A percentile compares a stretch with the other conserved stretches of the same genome.
Conservation (phyloP, 805 yeast species). For the Sugiyamaella qingdaonensis region DNA sequence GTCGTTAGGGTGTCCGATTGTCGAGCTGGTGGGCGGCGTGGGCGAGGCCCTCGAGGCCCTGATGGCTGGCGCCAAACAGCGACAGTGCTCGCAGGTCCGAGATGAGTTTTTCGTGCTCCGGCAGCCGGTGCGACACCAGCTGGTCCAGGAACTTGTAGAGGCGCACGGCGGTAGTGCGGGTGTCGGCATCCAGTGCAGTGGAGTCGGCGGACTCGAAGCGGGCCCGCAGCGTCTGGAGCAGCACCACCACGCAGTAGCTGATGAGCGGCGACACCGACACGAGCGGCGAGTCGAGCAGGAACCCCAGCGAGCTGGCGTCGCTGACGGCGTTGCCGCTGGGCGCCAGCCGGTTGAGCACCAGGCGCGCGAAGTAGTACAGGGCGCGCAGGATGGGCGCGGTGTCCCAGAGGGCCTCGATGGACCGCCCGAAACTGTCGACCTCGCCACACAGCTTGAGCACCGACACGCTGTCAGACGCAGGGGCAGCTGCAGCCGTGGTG, state of each 20-base stretch:
- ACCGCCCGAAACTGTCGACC: constrained; percentile 8
- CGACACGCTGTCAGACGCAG: not conserved
- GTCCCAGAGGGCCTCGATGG: constrained; percentile 23
- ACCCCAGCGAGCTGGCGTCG: constrained; percentile 14
- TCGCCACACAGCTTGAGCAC: constrained; percentile 1
- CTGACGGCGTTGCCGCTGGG: constrained; percentile 3
- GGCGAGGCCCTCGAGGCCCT: constrained; percentile 22
- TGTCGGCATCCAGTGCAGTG: not conserved
- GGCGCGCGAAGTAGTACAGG: constrained; percentile 18
- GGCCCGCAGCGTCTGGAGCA: constrained; percentile 12
- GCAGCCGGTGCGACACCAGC: constrained; percentile 17
- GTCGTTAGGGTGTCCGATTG: not conserved
- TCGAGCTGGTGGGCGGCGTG: constrained; percentile 19
- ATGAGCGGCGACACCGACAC: constrained; percentile 23
- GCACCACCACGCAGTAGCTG: constrained; percentile 17
- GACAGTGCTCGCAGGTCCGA: not conserved
- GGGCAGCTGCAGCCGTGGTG: not conserved
- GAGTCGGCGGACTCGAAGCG: not conserved
- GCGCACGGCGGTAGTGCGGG: not conserved
- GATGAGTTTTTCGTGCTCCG: constrained; percentile 11
- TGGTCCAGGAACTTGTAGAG: constrained; percentile 14
- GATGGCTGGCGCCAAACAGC: not conserved
- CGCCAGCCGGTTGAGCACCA: constrained; percentile 12
- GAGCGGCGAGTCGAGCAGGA: constrained; percentile 21
- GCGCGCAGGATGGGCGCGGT: constrained; percentile 25